Percentiles rank a stretch among this genome's conserved stretches.
Conservation (phyloP, 805 yeast species). For the Cyberlindnera meyerae region DNA sequence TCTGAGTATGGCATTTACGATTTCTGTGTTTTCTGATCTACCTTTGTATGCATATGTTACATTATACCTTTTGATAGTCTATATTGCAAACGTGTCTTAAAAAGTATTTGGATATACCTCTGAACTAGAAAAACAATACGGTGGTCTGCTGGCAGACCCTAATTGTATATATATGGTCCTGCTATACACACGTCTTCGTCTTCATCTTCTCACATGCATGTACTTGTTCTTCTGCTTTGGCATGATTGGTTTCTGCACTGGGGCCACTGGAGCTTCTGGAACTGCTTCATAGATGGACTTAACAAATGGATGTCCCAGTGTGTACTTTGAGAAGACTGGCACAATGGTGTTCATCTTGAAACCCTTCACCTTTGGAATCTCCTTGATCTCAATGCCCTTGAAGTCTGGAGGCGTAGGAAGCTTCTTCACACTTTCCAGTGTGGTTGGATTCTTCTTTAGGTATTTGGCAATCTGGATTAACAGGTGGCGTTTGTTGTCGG, state of each 20-base stretch:
- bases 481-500: slow-evolving; percentile 60
- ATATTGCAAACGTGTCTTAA: too few species aligned
- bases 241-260: slow-evolving; percentile 25
- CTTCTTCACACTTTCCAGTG: slow-evolving; percentile 54
- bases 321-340: slow-evolving; percentile 78
- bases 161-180: neutral
- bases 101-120: too few species aligned
- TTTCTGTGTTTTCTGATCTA: too few species aligned
- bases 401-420: slow-evolving; percentile 64
- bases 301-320: slow-evolving; percentile 81
- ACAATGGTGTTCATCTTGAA: slow-evolving; percentile 81
- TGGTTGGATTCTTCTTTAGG: slow-evolving; percentile 64
- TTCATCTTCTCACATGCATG: slow-evolving; percentile 57
- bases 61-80: neutral
- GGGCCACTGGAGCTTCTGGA: slow-evolving; percentile 35
- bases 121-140: too few species aligned
- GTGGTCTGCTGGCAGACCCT: slow-evolving; percentile 1
- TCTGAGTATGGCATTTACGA: slow-evolving; percentile 6
- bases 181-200: too few species aligned
- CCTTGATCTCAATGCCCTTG: slow-evolving; percentile 47
- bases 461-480: slow-evolving; percentile 56
- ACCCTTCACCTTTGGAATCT: slow-evolving; percentile 77
- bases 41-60: too few species aligned
- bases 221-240: slow-evolving; percentile 53
- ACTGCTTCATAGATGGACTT: slow-evolving; percentile 58